Evolutionary conservation across 2,329 filamentous ascomycete species (phyloP), one percentile per base, ranked within the genome.

Genomic region (Colletotrichum australisinense): DNA sequence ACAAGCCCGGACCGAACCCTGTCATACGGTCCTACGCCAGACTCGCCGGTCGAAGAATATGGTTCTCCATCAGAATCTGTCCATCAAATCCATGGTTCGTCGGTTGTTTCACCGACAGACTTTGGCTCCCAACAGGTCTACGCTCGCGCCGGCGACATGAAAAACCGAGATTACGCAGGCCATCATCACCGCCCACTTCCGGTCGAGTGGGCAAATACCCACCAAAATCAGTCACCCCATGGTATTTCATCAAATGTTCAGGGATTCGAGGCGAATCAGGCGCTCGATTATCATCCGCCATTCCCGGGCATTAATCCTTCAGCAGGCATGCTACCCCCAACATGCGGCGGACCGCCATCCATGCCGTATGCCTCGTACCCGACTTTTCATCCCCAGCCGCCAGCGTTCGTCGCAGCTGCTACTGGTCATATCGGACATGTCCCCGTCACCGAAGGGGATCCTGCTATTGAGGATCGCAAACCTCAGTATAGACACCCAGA

Each of bases 11-110:
- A 67, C 19, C 38, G 58, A 11, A 30, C 58, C 14, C 42, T 42
- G 8, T 14, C 49, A 9, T 62, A 56, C 24, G 66, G 35, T 11
- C 69, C 55, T 3, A 28, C 55, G 24, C 70, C 71, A 7, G 56
- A 71, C 11, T 71, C 62, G 4, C 56, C 71, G 14, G 30, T 30
- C 8, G 70, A 64, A 9, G 63, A 56, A 19, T 66, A 71, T 32
- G 62, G 49, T 12, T 26, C 71, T 26, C 24, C 55, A 9, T 56
- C 62, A 5, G 60, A 70, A 35, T 26, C 19, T 38, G 46, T 46
- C 22, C 67, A 49, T 22, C 71, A 66, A 35, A 11, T 49, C 7
- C 66, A 66, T 49, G 68, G 32, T 12, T 12, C 57, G 49, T 24
- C 53, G 3, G 32, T 28, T 22, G 28, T 46, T 42, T n/a, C 55